phyloP scores from a whole-genome alignment of 495 filamentous ascomycete genomes.

The Hypoxylon trugodes region DNA sequence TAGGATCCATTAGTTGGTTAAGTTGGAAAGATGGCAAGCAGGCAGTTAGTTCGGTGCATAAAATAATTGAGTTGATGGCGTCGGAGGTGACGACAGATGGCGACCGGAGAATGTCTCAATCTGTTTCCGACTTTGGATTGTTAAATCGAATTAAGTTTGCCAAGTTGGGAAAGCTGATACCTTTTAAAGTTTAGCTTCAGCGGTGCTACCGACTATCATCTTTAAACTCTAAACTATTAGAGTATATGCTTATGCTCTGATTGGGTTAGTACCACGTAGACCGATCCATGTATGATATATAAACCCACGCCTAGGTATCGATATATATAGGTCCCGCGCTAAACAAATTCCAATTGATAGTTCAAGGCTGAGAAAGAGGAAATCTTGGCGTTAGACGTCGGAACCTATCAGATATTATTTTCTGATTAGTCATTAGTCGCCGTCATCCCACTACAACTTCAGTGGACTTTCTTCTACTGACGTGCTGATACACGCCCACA shows the following conservation, averaged over 20 bases:
- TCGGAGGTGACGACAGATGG: slow-evolving; percentile 33
- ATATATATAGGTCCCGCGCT: background rate
- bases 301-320: too few species aligned
- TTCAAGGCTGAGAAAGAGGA: slow-evolving; percentile 27
- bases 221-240: too few species aligned
- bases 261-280: too few species aligned
- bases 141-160: slow-evolving; percentile 14
- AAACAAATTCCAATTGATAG: too few species aligned
- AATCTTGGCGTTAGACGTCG: slow-evolving; percentile 16
- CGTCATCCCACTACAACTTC: slow-evolving; percentile 45
- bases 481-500: slow-evolving; percentile 18
- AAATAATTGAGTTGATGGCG: background rate
- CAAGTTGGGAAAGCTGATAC: slow-evolving; percentile 16
- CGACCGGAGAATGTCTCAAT: background rate
- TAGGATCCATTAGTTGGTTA: slow-evolving; percentile 13
- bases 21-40: background rate
- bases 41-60: background rate
- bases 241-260: too few species aligned
- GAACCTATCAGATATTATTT: slow-evolving; percentile 18
- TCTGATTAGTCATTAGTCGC: slow-evolving; percentile 33
- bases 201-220: background rate
- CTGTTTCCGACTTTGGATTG: slow-evolving; percentile 11
- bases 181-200: background rate
- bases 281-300: too few species aligned
- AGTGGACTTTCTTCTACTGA: slow-evolving; percentile 20